Evolutionary conservation across 345 rosid species (phyloP), one percentile per base, ranked within the genome.

Genomic region (Dovyalis caffra): DNA sequence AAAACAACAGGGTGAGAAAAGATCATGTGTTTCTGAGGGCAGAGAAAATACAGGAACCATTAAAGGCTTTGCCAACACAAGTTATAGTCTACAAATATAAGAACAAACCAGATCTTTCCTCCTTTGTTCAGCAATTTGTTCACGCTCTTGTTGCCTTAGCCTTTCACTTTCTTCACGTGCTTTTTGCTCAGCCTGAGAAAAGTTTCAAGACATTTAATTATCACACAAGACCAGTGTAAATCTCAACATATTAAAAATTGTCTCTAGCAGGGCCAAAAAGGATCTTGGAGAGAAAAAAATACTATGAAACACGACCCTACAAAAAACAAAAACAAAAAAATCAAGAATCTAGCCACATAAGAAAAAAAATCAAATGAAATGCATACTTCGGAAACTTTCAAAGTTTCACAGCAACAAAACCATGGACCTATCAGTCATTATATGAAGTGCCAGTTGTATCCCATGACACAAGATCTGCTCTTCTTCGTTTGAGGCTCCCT

Each of bases 121-220:
- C 81, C 95, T 86, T 86, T 86, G 91, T 79, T 93, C 94, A 18
- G 93, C 88, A 74, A 90, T 77, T 77, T 82, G 87, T 74, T 93
- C 97, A 60, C 93, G 97, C 87, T 93, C 98, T 78, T 93, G 92
- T 73, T 84, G 91, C 85, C 98, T 88, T 86, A 91, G 87, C 85
- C 83, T 91, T 80, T 93, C 98, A 80, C 91, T 90, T 85, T 91
- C 98, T 86, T 91, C 97, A 45, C 89, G 98, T 35, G 97, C 91
- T 79, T 88, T 86, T 84, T 91, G 87, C 83, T 95, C 97, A 33
- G 98, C 97, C 99, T 93, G 78, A 23, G 32, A 66, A 58, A 60
- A 68, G 47, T 23, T 72, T 49, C 2, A n/a, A 69, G 68, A 68
- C 28, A 71, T 53, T 72, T 28, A 58, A 71, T 62, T 8, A 70